Conservation (phyloP, 768 basidiomycete genomes). For the Suillus americanus region DNA sequence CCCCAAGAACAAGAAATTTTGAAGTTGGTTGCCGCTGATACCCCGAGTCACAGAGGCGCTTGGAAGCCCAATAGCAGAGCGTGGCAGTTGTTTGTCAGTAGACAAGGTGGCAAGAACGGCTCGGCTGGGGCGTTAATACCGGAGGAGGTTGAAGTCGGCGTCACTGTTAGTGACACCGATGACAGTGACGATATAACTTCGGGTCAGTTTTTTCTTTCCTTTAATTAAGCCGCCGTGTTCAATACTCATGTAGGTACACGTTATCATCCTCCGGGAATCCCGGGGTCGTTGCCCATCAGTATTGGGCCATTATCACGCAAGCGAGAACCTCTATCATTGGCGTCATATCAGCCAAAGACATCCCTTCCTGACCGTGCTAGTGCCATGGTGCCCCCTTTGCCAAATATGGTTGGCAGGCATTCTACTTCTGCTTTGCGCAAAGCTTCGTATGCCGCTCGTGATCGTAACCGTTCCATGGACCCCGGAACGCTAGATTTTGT, state of each 20-base stretch:
- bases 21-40: constrained; percentile 66
- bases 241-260: constrained; percentile 21
- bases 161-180: constrained; percentile 16
- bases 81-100: constrained; percentile 58
- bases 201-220: constrained; percentile 20
- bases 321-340: constrained; percentile 45
- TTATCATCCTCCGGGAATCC: constrained; percentile 35
- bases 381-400: constrained; percentile 29
- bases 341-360: constrained; percentile 58
- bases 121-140: constrained; percentile 32
- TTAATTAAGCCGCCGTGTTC: constrained; percentile 2
- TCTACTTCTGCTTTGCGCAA: constrained; percentile 52
- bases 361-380: constrained; percentile 40
- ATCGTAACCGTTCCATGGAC: constrained; percentile 61
- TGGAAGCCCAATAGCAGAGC: constrained; percentile 65
- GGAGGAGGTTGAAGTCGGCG: constrained; percentile 36
- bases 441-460: constrained; percentile 67
- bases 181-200: constrained; percentile 25
- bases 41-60: constrained; percentile 68
- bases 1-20: constrained; percentile 53
- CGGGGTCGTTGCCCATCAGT: constrained; percentile 63
- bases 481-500: constrained; percentile 69
- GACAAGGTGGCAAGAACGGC: constrained; percentile 26
- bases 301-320: constrained; percentile 42
- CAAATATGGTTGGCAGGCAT: constrained; percentile 13